These are phyloP conservation scores for Stromatinia cepivora DNA, from an alignment of 2,329 filamentous ascomycete species.

Conservation along the genomic window DNA sequence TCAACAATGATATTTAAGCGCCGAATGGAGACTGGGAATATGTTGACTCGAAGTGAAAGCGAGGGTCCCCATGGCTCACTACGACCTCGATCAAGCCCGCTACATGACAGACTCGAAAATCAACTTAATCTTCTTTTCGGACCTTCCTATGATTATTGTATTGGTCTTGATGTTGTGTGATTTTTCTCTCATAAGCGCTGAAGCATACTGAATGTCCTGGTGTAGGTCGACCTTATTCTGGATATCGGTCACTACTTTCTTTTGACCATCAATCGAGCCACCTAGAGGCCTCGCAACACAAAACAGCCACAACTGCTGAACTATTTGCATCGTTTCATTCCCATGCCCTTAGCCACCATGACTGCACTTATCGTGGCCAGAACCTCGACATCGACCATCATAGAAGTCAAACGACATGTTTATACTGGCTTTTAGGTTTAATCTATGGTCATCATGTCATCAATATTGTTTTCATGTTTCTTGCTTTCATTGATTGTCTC, in stretches of 20 bases:
- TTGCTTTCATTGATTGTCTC: not conserved
- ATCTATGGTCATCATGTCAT: not conserved
- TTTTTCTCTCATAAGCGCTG: not conserved
- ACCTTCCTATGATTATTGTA: not conserved
- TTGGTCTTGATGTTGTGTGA: not conserved
- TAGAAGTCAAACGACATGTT: not conserved
- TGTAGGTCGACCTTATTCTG: not conserved
- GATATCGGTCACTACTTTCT: not conserved
- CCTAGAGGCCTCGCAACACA: not conserved
- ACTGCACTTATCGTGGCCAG: not conserved
- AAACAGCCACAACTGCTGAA: not conserved
- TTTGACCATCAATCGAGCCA: not conserved
- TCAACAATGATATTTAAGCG: slow-evolving; percentile 8
- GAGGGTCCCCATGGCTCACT: not conserved
- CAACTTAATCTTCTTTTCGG: not conserved
- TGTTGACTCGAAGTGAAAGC: not conserved
- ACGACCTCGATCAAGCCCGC: not conserved
- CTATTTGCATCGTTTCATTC: not conserved
- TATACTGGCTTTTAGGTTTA: not conserved
- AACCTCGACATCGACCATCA: not conserved
- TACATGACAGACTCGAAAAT: not conserved
- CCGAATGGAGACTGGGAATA: not conserved
- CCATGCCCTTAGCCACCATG: not conserved
- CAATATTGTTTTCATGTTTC: not conserved
- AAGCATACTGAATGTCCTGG: not conserved